Evolutionary conservation across 257 asterid genomes (phyloP).

Genomic region (Solanum medicagineum): DNA sequence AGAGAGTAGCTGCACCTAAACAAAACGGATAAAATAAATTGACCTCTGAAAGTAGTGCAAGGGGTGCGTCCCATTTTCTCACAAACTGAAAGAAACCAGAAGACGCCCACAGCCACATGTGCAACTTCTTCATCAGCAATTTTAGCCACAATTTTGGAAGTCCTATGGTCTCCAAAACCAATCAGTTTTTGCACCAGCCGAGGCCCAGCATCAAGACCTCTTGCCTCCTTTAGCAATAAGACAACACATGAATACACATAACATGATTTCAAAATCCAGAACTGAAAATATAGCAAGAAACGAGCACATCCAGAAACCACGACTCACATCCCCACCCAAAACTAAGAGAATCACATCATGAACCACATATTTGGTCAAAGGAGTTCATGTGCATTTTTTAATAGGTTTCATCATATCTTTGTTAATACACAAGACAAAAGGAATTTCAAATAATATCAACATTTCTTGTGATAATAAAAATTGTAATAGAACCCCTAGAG

Average conservation of each 20-base stretch:
- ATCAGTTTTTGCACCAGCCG: conserved; percentile 68
- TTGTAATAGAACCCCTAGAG: not conserved
- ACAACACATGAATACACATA: not conserved
- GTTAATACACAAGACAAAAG: not conserved
- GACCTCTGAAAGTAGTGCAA: conserved; percentile 65
- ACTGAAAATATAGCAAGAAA: not conserved
- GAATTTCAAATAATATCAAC: not conserved
- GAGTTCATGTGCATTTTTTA: not conserved
- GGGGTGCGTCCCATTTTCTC: conserved; percentile 42
- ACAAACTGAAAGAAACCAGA: conserved; percentile 80
- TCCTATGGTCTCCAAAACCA: conserved; percentile 80
- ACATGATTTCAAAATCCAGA: not conserved
- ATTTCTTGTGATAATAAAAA: not conserved
- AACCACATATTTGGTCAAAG: not conserved
- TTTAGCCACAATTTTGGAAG: conserved; percentile 68
- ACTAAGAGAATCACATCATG: not conserved
- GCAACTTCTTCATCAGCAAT: conserved; percentile 95
- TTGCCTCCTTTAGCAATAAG: conserved; percentile 55
- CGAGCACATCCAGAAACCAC: not conserved
- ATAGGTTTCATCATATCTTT: not conserved
- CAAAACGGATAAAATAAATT: not conserved
- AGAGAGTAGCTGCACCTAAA: not conserved
- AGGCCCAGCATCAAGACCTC: conserved; percentile 98
- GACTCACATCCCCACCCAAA: not conserved
- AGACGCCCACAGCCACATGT: conserved; percentile 88